Conservation (phyloP, 768 basidiomycete genomes). For the Russula vinacea region DNA sequence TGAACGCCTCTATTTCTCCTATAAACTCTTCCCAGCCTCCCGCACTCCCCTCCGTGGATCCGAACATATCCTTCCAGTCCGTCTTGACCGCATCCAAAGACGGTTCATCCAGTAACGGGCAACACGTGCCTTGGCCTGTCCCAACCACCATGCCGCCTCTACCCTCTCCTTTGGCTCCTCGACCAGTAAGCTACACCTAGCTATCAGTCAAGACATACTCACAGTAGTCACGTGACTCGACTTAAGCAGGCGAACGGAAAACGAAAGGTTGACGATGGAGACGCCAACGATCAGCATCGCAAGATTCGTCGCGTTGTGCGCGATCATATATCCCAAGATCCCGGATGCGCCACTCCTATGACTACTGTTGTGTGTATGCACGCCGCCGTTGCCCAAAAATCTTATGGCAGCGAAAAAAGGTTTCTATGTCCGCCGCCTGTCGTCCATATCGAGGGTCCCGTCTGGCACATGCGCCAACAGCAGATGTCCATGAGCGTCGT, state of each 20-base stretch:
- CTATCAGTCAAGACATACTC: slow-evolving; percentile 6
- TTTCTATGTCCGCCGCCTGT: slow-evolving; percentile 92
- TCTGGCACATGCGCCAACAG: slow-evolving; percentile 77
- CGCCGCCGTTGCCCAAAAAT: slow-evolving; percentile 93
- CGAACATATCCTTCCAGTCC: slow-evolving; percentile 33
- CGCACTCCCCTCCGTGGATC: slow-evolving; percentile 21
- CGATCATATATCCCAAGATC: slow-evolving; percentile 76
- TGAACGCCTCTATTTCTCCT: slow-evolving; percentile 38
- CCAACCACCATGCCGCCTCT: slow-evolving; percentile 16
- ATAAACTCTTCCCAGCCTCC: slow-evolving; percentile 34
- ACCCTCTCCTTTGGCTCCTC: slow-evolving; percentile 22
- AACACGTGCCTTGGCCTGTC: slow-evolving; percentile 30
- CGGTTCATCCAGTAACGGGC: slow-evolving; percentile 27
- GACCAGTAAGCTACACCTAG: slow-evolving; percentile 22
- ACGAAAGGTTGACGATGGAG: slow-evolving; percentile 68
- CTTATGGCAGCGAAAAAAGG: slow-evolving; percentile 92
- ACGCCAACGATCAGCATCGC: slow-evolving; percentile 60
- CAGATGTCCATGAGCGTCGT: slow-evolving; percentile 84
- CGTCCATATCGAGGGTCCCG: slow-evolving; percentile 87
- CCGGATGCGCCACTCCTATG: slow-evolving; percentile 76
- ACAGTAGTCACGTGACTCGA: slow-evolving; percentile 27
- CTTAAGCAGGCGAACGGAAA: slow-evolving; percentile 46
- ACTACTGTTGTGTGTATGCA: slow-evolving; percentile 88
- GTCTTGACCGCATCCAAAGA: slow-evolving; percentile 31
- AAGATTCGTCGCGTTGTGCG: slow-evolving; percentile 84